Base-by-base conservation (phyloP, 345 rosid genomes). In the Corchorus olitorius region DNA sequence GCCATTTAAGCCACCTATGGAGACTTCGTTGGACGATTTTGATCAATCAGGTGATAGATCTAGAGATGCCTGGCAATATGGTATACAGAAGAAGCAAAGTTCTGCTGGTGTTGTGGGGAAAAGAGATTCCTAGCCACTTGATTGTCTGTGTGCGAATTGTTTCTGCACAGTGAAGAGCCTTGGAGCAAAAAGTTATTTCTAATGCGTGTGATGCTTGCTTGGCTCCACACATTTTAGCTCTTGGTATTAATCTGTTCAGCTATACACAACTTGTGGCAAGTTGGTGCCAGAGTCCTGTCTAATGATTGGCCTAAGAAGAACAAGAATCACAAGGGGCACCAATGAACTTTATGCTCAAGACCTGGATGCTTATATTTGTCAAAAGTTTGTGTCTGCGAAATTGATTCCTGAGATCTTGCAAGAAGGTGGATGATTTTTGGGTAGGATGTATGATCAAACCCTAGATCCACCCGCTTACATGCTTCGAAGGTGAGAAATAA, bases 41-140 rank as follows among this genome's bases (percentile, higher is more conserved):
- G 88, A 86, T 81, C 93, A 81, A 58, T 74, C 87, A 0, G 93
- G 88, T 49, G 95, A 89, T 55, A 87, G 85, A 79, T 81, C 89
- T 65, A 87, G 92, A 78, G 93, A 91, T 78, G 89, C 92, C 81
- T 92, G 93, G 98, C 97, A 90, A 81, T 82, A 89, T 72, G 94
- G 93, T 74, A 81, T 82, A 72, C 96, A 82, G 74, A 86, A 80
- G 87, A 87, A 77, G 85, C 91, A 78, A 78, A 80, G 72, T 79
- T 82, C 85, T 64, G 83, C 88, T 17, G 79, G 88, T 63, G 68
- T 83, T 55, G 41, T 77, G 66, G 91, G 87, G 58, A 89, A 87
- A 86, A 87, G 88, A 80, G 93, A 88, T 65, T 79, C 75, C 33
- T 86, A 82, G 80, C 48, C 20, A 37, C 27, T 64, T 70, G 17